Evolutionary conservation across 1,284 basidiomycete species (phyloP).

Genomic region (Ceratobasidium sp.): DNA sequence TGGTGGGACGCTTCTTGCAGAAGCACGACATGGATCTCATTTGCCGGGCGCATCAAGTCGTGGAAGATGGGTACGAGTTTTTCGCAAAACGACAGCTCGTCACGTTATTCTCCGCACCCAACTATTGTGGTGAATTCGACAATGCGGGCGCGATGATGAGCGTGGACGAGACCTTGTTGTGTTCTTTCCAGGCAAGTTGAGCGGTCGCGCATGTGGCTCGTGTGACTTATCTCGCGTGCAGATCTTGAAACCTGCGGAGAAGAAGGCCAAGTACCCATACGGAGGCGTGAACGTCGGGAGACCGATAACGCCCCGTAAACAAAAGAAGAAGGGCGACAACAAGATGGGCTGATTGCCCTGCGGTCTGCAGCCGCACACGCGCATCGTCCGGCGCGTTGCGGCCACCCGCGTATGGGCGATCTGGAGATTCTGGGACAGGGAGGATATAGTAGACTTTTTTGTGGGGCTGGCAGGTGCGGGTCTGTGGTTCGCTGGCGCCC

Average conservation of each 20-base stretch:
- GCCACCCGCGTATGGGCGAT: conserved; percentile 6
- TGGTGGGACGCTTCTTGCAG: conserved; percentile 96
- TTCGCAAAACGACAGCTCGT: conserved; percentile 98
- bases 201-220: background rate
- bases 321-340: conserved; percentile 70
- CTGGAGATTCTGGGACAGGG: background rate
- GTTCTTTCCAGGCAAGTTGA: conserved; percentile 90
- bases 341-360: conserved; percentile 30
- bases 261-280: conserved; percentile 93
- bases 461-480: conserved; percentile 35
- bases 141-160: conserved; percentile 99
- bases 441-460: conserved; percentile 30
- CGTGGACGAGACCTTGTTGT: conserved; percentile 96
- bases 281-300: conserved; percentile 78
- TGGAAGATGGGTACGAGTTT: conserved; percentile 99
- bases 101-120: conserved; percentile 96
- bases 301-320: conserved; percentile 81
- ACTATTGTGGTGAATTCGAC: conserved; percentile 98
- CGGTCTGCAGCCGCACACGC: conserved; percentile 7
- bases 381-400: conserved; percentile 7
- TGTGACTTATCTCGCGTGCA: conserved; percentile 48
- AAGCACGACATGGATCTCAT: conserved; percentile 99
- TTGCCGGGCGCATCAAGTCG: conserved; percentile 98
- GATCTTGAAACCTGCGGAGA: conserved; percentile 99
- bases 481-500: conserved; percentile 31